Percentiles rank a stretch among this genome's conserved stretches.
Evolutionary conservation across 371 early-diverging fungal species (phyloP).

Genomic region (Circinella umbellata): DNA sequence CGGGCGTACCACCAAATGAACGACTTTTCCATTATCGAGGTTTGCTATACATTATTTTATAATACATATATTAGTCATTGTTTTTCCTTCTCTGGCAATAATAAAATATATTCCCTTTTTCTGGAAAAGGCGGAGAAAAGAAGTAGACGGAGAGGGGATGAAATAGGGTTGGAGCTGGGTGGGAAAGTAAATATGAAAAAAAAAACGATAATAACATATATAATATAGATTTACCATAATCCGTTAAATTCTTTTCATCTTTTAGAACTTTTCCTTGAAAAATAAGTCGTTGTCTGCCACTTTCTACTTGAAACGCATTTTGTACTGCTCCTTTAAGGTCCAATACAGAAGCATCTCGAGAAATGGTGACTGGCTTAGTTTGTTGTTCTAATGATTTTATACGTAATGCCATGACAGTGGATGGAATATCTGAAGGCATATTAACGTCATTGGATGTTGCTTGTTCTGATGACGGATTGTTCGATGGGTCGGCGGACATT

Average conservation of each 20-base stretch:
- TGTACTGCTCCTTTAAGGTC: constrained; percentile 62
- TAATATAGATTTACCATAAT: constrained; percentile 52
- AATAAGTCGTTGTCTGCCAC: constrained; percentile 61
- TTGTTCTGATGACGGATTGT: background rate
- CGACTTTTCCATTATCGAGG: constrained; percentile 62
- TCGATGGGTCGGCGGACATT: background rate
- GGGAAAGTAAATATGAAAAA: background rate
- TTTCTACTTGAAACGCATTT: constrained; percentile 54
- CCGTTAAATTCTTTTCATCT: constrained; percentile 56
- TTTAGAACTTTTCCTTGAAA: constrained; percentile 65
- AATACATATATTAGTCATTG: background rate
- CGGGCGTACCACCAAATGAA: constrained; percentile 67
- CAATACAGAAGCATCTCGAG: constrained; percentile 57
- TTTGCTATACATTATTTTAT: constrained; percentile 34
- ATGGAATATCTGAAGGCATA: background rate
- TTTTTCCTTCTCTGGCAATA: background rate
- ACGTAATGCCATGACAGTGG: constrained; percentile 44
- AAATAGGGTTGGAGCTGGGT: too few species aligned
- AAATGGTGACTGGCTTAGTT: constrained; percentile 56
- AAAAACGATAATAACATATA: background rate
- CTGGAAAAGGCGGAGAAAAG: background rate
- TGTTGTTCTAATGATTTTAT: constrained; percentile 61
- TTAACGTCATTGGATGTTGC: background rate
- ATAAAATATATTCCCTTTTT: background rate
- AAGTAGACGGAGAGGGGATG: too few species aligned